Evolutionary conservation across 2,329 filamentous ascomycete species (phyloP), one percentile per base, ranked within the genome.

Genomic region (Ceratocystis alfenasii): DNA sequence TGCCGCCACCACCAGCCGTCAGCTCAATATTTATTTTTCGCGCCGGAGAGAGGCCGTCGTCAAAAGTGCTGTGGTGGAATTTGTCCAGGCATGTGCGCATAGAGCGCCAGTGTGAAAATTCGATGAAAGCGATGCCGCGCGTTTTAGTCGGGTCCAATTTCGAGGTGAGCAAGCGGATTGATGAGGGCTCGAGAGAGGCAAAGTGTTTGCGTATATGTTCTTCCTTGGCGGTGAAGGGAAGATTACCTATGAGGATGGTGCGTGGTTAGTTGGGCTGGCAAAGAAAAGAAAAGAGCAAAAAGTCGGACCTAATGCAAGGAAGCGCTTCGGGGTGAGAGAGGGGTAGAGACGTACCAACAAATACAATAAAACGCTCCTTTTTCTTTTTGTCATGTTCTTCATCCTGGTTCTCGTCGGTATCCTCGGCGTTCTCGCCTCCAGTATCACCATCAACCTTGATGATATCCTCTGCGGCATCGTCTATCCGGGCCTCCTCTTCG

Each of bases 11-110:
- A 63, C 92, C 92, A 67, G 89, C 92, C 70, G 91, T 96, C 70
- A 97, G 77, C 77, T 96, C 93, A 30, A 96, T 89, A 73, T 96
- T 96, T 72, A 97, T 95, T 76, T 87, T 88, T 71, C 93, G 81
- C 63, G 85, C 77, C 17, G 78, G 74, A 53, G 77, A 79, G 17
- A 76, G 68, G 69, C 79, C 78, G 75, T 86, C 79, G 73, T 79
- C 75, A 73, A 96, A 95, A 69, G 81, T 81, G 68, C 85, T 88
- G 77, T 96, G 92, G 77, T 97, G 92, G 77, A 93, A 93, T 69
- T 90, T 85, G 75, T 92, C 89, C 68, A 97, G 80, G 73, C 90
- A 95, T 41, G 90, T 94, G 80, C 95, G 89, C 90, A 96, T 95
- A 73, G 88, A 85, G 76, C 92, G 88, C 76, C 87, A 95, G 70